Conservation (phyloP, 2,329 filamentous ascomycete species). For the Fusarium sp. region DNA sequence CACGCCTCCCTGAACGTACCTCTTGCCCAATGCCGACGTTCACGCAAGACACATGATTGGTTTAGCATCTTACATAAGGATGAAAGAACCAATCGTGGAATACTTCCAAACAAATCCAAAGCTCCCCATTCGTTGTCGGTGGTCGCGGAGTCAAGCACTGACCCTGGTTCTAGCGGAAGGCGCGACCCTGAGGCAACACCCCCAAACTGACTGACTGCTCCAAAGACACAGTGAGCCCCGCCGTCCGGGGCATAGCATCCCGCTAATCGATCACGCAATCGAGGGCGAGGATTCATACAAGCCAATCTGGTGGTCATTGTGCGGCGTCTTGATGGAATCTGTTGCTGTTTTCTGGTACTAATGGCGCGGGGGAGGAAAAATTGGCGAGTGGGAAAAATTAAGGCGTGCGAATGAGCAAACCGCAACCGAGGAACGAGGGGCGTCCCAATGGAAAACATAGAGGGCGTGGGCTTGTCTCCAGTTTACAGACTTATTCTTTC, state of each 20-base stretch:
- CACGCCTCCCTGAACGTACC: slow-evolving; percentile 26
- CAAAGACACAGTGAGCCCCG: slow-evolving; percentile 37
- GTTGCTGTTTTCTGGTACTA: slow-evolving; percentile 25
- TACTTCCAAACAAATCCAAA: slow-evolving; percentile 38
- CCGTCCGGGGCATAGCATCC: slow-evolving; percentile 45
- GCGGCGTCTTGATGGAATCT: slow-evolving; percentile 32
- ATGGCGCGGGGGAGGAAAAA: slow-evolving; percentile 43
- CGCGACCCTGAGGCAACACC: slow-evolving; percentile 36
- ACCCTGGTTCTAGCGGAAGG: slow-evolving; percentile 26
- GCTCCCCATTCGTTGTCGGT: slow-evolving; percentile 42
- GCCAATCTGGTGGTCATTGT: slow-evolving; percentile 33
- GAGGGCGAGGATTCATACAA: slow-evolving; percentile 45
- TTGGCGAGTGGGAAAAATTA: slow-evolving; percentile 37
- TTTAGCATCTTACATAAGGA: background rate
- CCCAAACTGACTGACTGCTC: slow-evolving; percentile 17
- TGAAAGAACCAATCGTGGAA: slow-evolving; percentile 17
- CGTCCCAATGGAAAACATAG: slow-evolving; percentile 14
- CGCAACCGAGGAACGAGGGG: slow-evolving; percentile 37
- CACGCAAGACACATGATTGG: slow-evolving; percentile 32
- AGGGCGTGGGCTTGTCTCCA: slow-evolving; percentile 32
- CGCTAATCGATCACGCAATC: slow-evolving; percentile 48
- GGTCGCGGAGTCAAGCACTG: slow-evolving; percentile 37
- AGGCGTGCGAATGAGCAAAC: slow-evolving; percentile 37
- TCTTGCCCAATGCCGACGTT: slow-evolving; percentile 29
- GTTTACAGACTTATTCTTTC: slow-evolving; percentile 35